These are phyloP conservation scores for Fusarium sp. DNA, from an alignment of 2,329 filamentous ascomycete genomes.

Conservation along the genomic window DNA sequence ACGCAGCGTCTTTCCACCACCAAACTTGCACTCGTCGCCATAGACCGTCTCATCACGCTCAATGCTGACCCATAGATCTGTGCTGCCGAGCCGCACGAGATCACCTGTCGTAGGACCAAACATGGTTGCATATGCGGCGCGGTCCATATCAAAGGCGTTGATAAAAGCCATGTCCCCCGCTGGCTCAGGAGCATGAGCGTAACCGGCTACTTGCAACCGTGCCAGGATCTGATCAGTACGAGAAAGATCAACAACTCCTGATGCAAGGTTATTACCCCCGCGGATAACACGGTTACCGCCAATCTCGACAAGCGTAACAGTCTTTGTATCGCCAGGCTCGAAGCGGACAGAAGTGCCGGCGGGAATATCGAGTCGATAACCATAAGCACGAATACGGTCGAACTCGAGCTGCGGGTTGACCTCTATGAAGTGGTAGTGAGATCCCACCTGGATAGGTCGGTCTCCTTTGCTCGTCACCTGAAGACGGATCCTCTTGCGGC, in stretches of 20 bases:
- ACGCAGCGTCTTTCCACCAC: slow-evolving; percentile 91
- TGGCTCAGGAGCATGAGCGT: slow-evolving; percentile 80
- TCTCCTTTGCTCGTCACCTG: slow-evolving; percentile 89
- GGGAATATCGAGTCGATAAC: slow-evolving; percentile 88
- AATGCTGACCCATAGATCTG: slow-evolving; percentile 90
- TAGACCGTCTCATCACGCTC: slow-evolving; percentile 88
- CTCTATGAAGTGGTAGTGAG: slow-evolving; percentile 96
- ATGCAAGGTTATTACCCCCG: slow-evolving; percentile 85
- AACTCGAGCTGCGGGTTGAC: slow-evolving; percentile 92
- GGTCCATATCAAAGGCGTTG: slow-evolving; percentile 76
- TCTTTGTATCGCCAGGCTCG: slow-evolving; percentile 92
- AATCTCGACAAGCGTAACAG: slow-evolving; percentile 90
- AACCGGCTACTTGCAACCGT: slow-evolving; percentile 77
- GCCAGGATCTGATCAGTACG: slow-evolving; percentile 75
- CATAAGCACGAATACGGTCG: slow-evolving; percentile 84
- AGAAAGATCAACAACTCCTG: slow-evolving; percentile 75
- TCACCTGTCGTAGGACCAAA: slow-evolving; percentile 95
- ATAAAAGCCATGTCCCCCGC: slow-evolving; percentile 64
- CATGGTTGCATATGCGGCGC: slow-evolving; percentile 85
- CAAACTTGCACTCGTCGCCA: slow-evolving; percentile 95
- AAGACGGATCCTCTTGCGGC: slow-evolving; percentile 78
- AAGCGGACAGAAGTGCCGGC: slow-evolving; percentile 94
- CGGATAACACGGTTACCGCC: slow-evolving; percentile 82
- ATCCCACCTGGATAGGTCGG: slow-evolving; percentile 90
- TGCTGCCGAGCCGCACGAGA: slow-evolving; percentile 82